Conservation (phyloP, 768 basidiomycete species). For the Pisolithus microcarpus region DNA sequence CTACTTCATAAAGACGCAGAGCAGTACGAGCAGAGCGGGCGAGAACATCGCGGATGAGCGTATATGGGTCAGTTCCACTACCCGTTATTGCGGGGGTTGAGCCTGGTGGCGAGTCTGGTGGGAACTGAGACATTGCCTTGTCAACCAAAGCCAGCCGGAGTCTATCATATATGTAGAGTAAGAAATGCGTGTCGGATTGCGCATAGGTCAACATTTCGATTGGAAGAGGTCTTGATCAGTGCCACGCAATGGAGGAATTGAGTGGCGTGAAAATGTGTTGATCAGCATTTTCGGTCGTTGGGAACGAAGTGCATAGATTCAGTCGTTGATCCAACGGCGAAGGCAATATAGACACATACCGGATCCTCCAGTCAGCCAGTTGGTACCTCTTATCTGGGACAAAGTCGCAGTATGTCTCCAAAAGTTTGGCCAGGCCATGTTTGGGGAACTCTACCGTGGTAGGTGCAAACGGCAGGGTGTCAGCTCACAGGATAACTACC, state of each 20-base stretch:
- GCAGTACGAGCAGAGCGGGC: slow-evolving; percentile 70
- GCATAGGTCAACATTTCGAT: slow-evolving; percentile 89
- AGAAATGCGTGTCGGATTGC: slow-evolving; percentile 92
- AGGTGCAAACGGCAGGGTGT: not conserved
- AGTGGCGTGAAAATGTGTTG: not conserved
- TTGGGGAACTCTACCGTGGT: slow-evolving; percentile 59
- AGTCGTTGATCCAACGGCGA: not conserved
- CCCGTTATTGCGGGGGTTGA: slow-evolving; percentile 11
- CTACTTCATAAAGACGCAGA: slow-evolving; percentile 60
- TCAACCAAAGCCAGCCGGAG: slow-evolving; percentile 84
- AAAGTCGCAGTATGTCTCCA: slow-evolving; percentile 87
- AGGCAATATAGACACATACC: slow-evolving; percentile 32
- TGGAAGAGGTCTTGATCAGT: slow-evolving; percentile 58
- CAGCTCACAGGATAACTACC: not conserved
- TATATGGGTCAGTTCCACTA: slow-evolving; percentile 19
- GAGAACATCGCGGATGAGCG: slow-evolving; percentile 58
- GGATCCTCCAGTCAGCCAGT: slow-evolving; percentile 94
- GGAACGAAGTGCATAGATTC: not conserved
- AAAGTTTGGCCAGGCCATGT: slow-evolving; percentile 76
- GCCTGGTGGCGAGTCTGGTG: slow-evolving; percentile 28
- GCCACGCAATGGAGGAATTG: not conserved
- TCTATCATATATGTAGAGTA: slow-evolving; percentile 87
- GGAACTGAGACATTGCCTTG: slow-evolving; percentile 37
- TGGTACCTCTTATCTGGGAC: slow-evolving; percentile 93
- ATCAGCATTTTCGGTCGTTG: not conserved